Conservation (phyloP, 2,329 filamentous ascomycete genomes). For the Fusarium chaquense region DNA sequence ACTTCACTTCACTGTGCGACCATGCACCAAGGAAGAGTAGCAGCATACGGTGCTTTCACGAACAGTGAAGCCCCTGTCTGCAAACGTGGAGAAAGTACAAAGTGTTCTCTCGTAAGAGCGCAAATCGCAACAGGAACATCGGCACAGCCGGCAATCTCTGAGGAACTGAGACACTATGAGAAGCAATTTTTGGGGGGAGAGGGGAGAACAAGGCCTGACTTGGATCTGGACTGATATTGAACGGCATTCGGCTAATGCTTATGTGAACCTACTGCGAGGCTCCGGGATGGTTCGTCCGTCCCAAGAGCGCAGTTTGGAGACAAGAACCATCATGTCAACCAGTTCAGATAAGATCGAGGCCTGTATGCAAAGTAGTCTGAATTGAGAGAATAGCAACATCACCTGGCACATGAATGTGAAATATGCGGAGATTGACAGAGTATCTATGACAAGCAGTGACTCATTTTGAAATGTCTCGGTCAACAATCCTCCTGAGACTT, state of each 20-base stretch:
- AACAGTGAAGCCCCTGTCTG: conserved; percentile 10
- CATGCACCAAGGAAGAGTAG: conserved; percentile 5
- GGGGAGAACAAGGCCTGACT: conserved; percentile 2
- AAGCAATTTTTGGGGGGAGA: neutral
- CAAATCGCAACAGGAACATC: conserved; percentile 1
- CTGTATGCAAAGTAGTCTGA: neutral
- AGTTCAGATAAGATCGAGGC: neutral
- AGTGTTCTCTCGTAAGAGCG: conserved; percentile 1
- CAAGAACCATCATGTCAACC: neutral
- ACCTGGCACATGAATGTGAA: neutral
- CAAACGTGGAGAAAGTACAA: neutral
- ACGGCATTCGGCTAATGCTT: conserved; percentile 1
- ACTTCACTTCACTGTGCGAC: conserved; percentile 4
- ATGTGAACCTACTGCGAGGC: neutral
- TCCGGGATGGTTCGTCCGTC: neutral
- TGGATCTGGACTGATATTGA: conserved; percentile 8
- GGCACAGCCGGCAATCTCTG: conserved; percentile 1
- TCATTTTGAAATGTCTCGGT: neutral
- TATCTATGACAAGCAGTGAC: neutral
- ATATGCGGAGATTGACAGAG: neutral
- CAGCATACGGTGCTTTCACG: neutral
- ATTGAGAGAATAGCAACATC: neutral
- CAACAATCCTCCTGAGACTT: too few species aligned
- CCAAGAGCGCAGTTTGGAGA: neutral
- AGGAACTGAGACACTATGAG: neutral